Conservation (phyloP, 495 filamentous ascomycete genomes). For the Neurospora terricola region DNA sequence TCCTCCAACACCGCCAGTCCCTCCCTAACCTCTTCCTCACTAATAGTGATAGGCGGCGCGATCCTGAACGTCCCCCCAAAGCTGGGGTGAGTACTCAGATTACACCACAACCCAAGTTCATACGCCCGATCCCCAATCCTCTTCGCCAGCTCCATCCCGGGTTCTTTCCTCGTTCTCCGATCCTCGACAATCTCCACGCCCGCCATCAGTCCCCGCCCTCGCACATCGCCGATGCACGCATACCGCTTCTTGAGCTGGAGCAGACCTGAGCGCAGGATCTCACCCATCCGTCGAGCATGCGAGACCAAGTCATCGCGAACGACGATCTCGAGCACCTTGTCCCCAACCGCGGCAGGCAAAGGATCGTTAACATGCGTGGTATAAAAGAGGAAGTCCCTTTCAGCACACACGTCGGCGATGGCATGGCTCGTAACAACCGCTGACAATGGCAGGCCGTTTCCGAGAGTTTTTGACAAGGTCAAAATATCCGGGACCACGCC, state of each 20-base stretch:
- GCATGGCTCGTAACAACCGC: slow-evolving; percentile 38
- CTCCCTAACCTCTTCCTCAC: slow-evolving; percentile 37
- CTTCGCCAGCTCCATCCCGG: slow-evolving; percentile 36
- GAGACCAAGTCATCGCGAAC: slow-evolving; percentile 38
- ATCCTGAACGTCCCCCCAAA: slow-evolving; percentile 47
- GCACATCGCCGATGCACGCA: slow-evolving; percentile 46
- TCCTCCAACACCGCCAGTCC: slow-evolving; percentile 38
- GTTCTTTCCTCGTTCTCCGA: slow-evolving; percentile 26
- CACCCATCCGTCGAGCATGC: slow-evolving; percentile 29
- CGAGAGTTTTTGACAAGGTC: slow-evolving; percentile 43
- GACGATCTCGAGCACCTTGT: slow-evolving; percentile 47
- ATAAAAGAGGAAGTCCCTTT: slow-evolving; percentile 28
- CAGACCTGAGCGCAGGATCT: slow-evolving; percentile 32
- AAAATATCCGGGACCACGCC: slow-evolving; percentile 43
- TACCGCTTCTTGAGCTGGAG: slow-evolving; percentile 34
- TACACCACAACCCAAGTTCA: slow-evolving; percentile 42
- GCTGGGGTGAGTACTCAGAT: slow-evolving; percentile 38
- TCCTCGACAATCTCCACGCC: slow-evolving; percentile 46
- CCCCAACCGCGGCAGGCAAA: slow-evolving; percentile 42
- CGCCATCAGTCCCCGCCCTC: slow-evolving; percentile 42
- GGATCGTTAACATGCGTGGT: slow-evolving; percentile 45
- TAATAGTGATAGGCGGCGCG: slow-evolving; percentile 47
- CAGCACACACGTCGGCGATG: slow-evolving; percentile 33
- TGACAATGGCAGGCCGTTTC: slow-evolving; percentile 42
- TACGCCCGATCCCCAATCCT: slow-evolving; percentile 34